Evolutionary conservation across 192 early-diverging fungal genomes (phyloP).

Genomic region (Entomortierella parvispora): DNA sequence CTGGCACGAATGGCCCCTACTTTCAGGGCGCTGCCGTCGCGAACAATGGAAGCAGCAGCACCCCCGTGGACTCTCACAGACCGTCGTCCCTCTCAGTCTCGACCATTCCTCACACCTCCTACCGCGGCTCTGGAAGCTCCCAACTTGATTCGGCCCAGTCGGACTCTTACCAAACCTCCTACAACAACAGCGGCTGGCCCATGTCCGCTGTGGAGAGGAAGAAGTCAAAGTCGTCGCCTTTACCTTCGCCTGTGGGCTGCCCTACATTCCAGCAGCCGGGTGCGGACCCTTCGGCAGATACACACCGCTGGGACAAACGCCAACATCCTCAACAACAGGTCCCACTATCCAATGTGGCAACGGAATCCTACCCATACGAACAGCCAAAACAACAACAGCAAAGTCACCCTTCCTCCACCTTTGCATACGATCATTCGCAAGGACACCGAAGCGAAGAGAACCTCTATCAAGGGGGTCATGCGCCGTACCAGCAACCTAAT

Average conservation of each 20-base stretch:
- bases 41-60: background rate
- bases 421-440: conserved; percentile 6
- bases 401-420: background rate
- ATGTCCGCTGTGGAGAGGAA: background rate
- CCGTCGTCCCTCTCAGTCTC: background rate
- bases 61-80: background rate
- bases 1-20: no score
- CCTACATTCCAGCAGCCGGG: conserved; percentile 34
- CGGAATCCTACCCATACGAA: conserved; percentile 7
- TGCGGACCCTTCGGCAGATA: conserved; percentile 22
- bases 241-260: conserved; percentile 32
- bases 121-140: background rate
- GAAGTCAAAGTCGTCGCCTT: conserved; percentile 22
- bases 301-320: conserved; percentile 40
- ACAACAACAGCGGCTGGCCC: conserved; percentile 11
- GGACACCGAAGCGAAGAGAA: conserved; percentile 17
- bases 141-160: no score
- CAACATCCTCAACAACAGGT: conserved; percentile 31
- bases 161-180: no score
- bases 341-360: background rate
- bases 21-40: conserved; percentile 1
- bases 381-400: background rate
- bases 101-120: background rate
- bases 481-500: conserved; percentile 42
- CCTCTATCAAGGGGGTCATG: conserved; percentile 14